phyloP scores from a whole-genome alignment of 345 rosid genomes.

The Populus davidiana region DNA sequence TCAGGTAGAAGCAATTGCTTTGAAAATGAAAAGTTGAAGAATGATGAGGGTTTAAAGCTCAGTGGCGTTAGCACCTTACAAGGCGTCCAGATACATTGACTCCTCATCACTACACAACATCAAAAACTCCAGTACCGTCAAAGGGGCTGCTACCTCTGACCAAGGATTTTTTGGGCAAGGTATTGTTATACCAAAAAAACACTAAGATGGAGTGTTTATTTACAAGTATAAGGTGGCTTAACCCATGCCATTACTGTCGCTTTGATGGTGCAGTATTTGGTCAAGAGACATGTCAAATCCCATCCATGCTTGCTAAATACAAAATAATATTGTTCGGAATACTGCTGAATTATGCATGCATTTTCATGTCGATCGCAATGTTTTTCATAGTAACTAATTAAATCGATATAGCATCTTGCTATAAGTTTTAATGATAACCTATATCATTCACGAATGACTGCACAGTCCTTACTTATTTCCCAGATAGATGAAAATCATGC shows the following conservation, averaged over 20 bases:
- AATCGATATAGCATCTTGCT: too few species aligned
- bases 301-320: not conserved
- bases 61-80: conserved; percentile 24
- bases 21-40: conserved; percentile 2
- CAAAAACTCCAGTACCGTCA: not conserved
- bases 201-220: too few species aligned
- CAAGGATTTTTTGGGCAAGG: not conserved
- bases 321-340: not conserved
- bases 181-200: not conserved
- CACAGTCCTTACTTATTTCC: too few species aligned
- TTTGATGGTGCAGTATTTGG: not conserved
- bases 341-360: not conserved
- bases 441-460: too few species aligned
- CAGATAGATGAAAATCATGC: too few species aligned
- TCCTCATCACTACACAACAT: conserved; percentile 4
- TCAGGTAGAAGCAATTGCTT: conserved; percentile 1
- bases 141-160: not conserved
- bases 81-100: conserved; percentile 43
- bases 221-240: not conserved
- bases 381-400: too few species aligned
- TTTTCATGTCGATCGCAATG: not conserved
- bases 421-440: too few species aligned
- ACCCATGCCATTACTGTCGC: too few species aligned
- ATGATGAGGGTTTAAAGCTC: conserved; percentile 16
- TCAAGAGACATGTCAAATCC: too few species aligned